Base-by-base conservation (phyloP, 2,329 filamentous ascomycete genomes). In the Fusarium sp. region DNA sequence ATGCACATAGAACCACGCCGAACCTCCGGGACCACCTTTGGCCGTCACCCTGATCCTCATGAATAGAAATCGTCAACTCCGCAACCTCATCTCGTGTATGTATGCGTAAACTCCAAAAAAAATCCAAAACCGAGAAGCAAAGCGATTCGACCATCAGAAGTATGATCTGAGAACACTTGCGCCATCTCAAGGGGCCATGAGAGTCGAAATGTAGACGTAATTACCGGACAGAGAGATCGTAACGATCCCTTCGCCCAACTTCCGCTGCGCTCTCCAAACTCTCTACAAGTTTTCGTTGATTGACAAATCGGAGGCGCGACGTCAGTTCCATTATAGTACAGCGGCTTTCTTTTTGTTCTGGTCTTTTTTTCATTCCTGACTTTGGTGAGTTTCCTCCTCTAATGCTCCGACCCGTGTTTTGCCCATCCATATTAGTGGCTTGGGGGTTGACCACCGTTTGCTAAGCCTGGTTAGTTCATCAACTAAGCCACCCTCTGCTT, bases 381-480 rank as follows among this genome's bases (percentile, higher is more conserved):
- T 72, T 74, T 71, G 62, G 67, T 73, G 71, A 68, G 60, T 66
- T 67, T 71, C 68, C 68, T 75, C 68, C 70, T 75, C 70, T 73
- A 72, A 59, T 55, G 63, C 64, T 55, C 57, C 66, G 40, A 52
- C 56, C 63, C 65, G 62, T 56, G 48, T 33, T 67, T 67, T 55
- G 49, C 30, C 56, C 52, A 52, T 59, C 51, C 30, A 27, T 44
- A 50, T 67, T 75, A 78, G 61, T 78, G 77, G 67, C 75, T 77
- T 40, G 73, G 75, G 52, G 77, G 75, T 53, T 77, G 77, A 20
- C 71, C 75, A 50, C 76, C 77, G 62, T 78, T 77, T 65, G 78
- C 76, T 79, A 71, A 32, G 40, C 41, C 57, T 52, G 40, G 58
- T 67, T 67, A 66, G 67, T 60, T 50, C 39, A 62, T 57, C 35